Evolutionary conservation across 2,329 filamentous ascomycete species (phyloP), one percentile per base, ranked within the genome.

Genomic region (Penicillium sp.): DNA sequence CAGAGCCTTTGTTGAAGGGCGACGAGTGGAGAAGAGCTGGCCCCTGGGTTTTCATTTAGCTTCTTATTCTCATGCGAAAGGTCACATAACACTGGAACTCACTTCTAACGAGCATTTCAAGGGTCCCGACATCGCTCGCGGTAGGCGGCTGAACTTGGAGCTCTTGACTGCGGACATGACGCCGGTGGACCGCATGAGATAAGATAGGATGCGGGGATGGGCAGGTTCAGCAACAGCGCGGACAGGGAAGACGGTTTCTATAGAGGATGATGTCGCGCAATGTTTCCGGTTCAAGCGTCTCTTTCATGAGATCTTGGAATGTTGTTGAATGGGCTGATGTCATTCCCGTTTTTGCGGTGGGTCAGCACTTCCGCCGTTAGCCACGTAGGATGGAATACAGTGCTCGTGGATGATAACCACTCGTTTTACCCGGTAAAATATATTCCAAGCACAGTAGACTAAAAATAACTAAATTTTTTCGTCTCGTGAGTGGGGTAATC

Each of bases 1-100:
- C 89, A 3, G 89, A 90, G 27, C 90, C 90, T 70, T 94, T 94
- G 75, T 95, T 95, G 74, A 90, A 86, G 61, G 82, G 84, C 1
- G 86, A 79, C 10, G 81, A 83, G 53, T 83, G 81, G 8, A 90
- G 76, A 5, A 90, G 73, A 5, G 50, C 13, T 43, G n/a, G 7
- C 2, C 58, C 60, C 52, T 60, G 22, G n/a, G 10, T 24, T 13
- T 31, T 3, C 7, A 6, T 35, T 33, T 13, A 44, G 43, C 10
- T 6, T 14, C 18, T 22, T 10, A 10, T 38, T 18, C 18, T 13
- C 3, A 4, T 16, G 33, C 16, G 35, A 38, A 4, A 10, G 18
- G 20, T 20, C 16, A 20, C 13, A 6, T 13, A 10, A 1, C 31
- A 38, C 14, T 4, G 16, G 13, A 20, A 42, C 56, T 57, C 43